These are phyloP conservation scores for Epipyxis sp. DNA, from an alignment of 108 stramenopile species.

Conservation along the genomic window DNA sequence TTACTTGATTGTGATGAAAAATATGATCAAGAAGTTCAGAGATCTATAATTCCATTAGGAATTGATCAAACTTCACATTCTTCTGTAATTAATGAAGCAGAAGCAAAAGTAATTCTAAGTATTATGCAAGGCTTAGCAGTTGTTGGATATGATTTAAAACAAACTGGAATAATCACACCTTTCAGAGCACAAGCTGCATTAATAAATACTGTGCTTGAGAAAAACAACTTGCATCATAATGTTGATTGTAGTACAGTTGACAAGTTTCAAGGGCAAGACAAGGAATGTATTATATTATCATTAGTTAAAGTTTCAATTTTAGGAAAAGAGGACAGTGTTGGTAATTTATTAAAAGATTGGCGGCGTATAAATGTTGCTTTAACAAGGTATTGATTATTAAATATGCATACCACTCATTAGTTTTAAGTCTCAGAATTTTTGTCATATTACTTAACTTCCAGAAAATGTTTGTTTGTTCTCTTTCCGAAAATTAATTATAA, in stretches of 20 bases:
- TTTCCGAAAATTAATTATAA: neutral
- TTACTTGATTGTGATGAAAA: no score
- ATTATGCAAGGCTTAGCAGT: no score
- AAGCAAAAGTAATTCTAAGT: no score
- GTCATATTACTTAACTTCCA: neutral
- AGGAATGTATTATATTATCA: conserved; percentile 27
- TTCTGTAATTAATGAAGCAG: no score
- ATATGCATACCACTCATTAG: neutral
- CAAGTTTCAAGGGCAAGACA: conserved; percentile 55
- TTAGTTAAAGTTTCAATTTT: neutral
- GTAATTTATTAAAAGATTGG: conserved; percentile 41
- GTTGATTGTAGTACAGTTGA: conserved; percentile 54
- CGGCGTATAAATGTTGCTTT: conserved; percentile 54
- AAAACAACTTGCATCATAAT: neutral
- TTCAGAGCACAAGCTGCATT: conserved; percentile 79
- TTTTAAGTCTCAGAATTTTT: neutral
- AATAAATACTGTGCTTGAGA: neutral
- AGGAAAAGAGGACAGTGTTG: conserved; percentile 17
- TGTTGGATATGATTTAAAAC: no score
- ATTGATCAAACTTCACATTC: no score
- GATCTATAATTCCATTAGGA: no score
- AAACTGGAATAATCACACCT: no score
- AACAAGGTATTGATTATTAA: conserved; percentile 31
- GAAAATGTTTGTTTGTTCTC: neutral
- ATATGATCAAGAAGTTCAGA: no score